These are phyloP conservation scores for Hydrangea macrophylla DNA, from an alignment of 148 eudicot genomes.

Conservation along the genomic window DNA sequence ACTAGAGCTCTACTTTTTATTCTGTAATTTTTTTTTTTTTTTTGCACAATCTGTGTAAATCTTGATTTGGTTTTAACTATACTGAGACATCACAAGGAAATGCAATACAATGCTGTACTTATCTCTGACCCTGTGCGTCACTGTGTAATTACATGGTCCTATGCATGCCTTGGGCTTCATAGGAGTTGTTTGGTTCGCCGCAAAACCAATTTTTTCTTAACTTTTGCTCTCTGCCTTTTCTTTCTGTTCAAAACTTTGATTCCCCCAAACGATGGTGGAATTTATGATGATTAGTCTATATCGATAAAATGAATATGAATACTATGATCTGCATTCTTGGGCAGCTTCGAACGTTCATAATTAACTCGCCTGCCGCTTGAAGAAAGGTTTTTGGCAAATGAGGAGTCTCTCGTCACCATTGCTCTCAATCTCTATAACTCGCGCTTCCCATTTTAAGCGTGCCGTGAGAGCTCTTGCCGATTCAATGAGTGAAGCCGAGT, in stretches of 20 bases:
- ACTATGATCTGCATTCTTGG: slow-evolving; percentile 21
- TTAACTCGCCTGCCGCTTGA: slow-evolving; percentile 61
- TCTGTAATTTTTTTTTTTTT: slow-evolving; percentile 30
- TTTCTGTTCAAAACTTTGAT: slow-evolving; percentile 31
- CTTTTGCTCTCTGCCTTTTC: slow-evolving; percentile 13
- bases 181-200: slow-evolving; percentile 39
- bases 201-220: slow-evolving; percentile 7
- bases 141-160: slow-evolving; percentile 69
- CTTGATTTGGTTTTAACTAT: slow-evolving; percentile 16
- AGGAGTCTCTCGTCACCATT: slow-evolving; percentile 81
- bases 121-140: slow-evolving; percentile 29
- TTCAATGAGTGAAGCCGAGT: slow-evolving; percentile 59
- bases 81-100: slow-evolving; percentile 28
- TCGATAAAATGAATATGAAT: slow-evolving; percentile 25
- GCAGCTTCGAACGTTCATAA: neutral
- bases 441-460: slow-evolving; percentile 90
- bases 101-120: slow-evolving; percentile 29
- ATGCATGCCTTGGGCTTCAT: slow-evolving; percentile 82
- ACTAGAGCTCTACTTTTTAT: slow-evolving; percentile 15
- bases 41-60: slow-evolving; percentile 27
- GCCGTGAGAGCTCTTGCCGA: slow-evolving; percentile 66
- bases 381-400: slow-evolving; percentile 88
- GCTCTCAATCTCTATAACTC: slow-evolving; percentile 78
- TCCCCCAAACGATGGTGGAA: slow-evolving; percentile 17
- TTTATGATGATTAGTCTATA: slow-evolving; percentile 18